phyloP scores from a whole-genome alignment of 257 asterid genomes.

The Dorcoceras hygrometricum region DNA sequence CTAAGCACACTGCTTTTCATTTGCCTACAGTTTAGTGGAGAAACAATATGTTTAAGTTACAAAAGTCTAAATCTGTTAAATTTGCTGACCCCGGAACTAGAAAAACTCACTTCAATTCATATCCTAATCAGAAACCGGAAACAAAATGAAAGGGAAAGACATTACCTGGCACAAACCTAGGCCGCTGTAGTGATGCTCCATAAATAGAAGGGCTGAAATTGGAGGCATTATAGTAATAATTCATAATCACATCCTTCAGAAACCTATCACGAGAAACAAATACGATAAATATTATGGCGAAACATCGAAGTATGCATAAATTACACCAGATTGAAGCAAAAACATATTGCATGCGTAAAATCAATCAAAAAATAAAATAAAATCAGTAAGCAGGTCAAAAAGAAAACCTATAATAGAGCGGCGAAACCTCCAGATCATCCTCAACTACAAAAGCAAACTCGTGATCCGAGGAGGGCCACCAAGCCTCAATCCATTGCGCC shows the following conservation, averaged over 20 bases:
- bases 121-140: neutral
- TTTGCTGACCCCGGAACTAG: neutral
- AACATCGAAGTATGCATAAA: neutral
- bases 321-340: neutral
- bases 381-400: conserved; percentile 7
- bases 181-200: conserved; percentile 83
- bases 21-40: neutral
- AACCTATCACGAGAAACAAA: conserved; percentile 37
- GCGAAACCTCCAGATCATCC: conserved; percentile 94
- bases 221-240: conserved; percentile 56
- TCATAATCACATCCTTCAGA: conserved; percentile 57
- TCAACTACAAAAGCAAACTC: conserved; percentile 91
- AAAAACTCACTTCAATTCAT: neutral
- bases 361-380: neutral
- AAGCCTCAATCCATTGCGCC: conserved; percentile 69
- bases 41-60: neutral
- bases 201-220: conserved; percentile 66
- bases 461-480: conserved; percentile 69
- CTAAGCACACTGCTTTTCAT: neutral
- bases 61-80: neutral
- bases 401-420: conserved; percentile 67
- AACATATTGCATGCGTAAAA: neutral
- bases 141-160: neutral
- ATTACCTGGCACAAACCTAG: conserved; percentile 82
- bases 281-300: neutral